Conservation (phyloP, 192 early-diverging fungal genomes). For the Entomortierella parvispora region DNA sequence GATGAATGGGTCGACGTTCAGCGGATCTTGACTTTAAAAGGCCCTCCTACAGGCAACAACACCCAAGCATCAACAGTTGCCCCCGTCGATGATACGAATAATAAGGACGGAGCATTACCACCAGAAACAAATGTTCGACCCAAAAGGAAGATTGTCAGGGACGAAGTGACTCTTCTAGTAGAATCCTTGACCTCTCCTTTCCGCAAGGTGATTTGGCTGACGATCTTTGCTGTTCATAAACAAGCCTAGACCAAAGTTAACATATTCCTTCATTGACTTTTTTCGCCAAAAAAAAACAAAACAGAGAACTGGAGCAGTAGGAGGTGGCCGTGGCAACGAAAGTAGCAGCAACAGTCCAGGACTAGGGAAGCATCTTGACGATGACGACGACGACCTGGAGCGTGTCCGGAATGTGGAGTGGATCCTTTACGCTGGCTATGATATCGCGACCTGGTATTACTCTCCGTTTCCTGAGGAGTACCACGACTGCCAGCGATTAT, state of each 20-base stretch:
- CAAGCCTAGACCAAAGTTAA: too few species aligned
- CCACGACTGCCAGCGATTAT: slow-evolving; percentile 71
- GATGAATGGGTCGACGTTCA: slow-evolving; percentile 46
- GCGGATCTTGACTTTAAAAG: slow-evolving; percentile 16
- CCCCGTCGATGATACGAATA: too few species aligned
- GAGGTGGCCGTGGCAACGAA: neutral
- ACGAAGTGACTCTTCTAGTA: slow-evolving; percentile 19
- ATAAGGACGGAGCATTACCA: neutral
- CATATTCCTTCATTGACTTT: too few species aligned
- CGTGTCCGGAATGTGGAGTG: slow-evolving; percentile 55
- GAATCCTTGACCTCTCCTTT: slow-evolving; percentile 14
- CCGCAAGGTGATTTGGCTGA: slow-evolving; percentile 8
- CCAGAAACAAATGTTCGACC: slow-evolving; percentile 1
- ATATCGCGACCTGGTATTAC: slow-evolving; percentile 93
- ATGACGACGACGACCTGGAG: slow-evolving; percentile 38
- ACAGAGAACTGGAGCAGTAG: neutral
- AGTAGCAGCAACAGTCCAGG: neutral
- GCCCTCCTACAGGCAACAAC: neutral
- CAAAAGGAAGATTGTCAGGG: slow-evolving; percentile 32
- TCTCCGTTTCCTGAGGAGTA: slow-evolving; percentile 96
- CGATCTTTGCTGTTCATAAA: neutral
- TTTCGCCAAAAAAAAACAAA: too few species aligned
- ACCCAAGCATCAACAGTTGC: too few species aligned
- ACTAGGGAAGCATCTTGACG: slow-evolving; percentile 10
- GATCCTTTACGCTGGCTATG: slow-evolving; percentile 81